Conservation (phyloP, 2,329 filamentous ascomycete genomes). For the Cladophialophora psammophila region DNA sequence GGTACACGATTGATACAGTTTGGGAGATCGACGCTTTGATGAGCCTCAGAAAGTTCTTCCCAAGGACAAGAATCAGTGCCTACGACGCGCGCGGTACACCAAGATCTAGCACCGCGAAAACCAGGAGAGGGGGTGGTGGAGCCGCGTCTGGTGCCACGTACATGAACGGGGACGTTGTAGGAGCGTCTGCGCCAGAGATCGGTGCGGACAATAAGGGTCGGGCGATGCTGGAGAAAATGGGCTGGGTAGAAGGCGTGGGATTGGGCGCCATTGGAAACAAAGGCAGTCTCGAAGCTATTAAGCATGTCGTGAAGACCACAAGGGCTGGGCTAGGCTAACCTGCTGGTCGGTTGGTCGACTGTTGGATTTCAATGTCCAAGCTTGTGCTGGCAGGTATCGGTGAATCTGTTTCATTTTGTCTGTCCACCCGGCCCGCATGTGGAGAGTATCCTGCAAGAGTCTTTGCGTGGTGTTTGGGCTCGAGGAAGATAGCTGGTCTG, state of each 20-base stretch:
- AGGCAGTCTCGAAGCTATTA: conserved; percentile 84
- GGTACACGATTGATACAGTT: conserved; percentile 65
- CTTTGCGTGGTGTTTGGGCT: background rate
- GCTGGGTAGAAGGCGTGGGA: conserved; percentile 86
- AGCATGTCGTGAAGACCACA: conserved; percentile 83
- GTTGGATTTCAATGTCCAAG: background rate
- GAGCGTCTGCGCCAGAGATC: conserved; percentile 82
- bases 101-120: conserved; percentile 39
- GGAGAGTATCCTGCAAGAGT: background rate
- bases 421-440: background rate
- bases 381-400: background rate
- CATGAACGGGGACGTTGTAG: conserved; percentile 86
- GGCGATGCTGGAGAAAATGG: conserved; percentile 94
- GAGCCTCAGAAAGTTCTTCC: conserved; percentile 39
- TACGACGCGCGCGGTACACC: conserved; percentile 22
- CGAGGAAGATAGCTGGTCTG: background rate
- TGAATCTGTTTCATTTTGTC: background rate
- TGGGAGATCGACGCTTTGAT: conserved; percentile 50
- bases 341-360: background rate
- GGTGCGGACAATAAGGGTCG: conserved; percentile 82
- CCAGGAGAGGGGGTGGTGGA: conserved; percentile 47
- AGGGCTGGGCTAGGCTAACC: conserved; percentile 78
- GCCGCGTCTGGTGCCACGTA: conserved; percentile 64
- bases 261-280: conserved; percentile 84
- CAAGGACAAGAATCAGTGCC: conserved; percentile 27